phyloP scores from a whole-genome alignment of 2,329 filamentous ascomycete genomes.

The Lachnellula suecica region DNA sequence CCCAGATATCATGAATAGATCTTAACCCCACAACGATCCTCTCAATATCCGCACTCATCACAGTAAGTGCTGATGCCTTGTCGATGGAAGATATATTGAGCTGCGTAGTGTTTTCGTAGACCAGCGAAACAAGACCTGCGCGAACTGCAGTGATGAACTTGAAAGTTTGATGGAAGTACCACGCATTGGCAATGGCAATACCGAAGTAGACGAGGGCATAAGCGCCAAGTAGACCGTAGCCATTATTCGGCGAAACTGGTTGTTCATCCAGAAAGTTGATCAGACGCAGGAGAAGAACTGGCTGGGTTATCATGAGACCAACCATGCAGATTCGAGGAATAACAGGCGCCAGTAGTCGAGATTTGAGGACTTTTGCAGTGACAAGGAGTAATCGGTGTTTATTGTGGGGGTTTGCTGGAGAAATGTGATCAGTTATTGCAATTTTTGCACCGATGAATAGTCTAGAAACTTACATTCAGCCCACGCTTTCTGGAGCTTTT shows the following conservation, averaged over 20 bases:
- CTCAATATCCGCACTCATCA: slow-evolving; percentile 25
- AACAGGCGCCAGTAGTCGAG: not conserved
- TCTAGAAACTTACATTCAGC: too few relatives aligned
- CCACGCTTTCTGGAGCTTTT: too few relatives aligned
- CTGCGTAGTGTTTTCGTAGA: not conserved
- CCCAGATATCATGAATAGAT: slow-evolving; percentile 23
- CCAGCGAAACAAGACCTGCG: not conserved
- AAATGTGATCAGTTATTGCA: not conserved
- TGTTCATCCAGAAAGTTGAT: not conserved
- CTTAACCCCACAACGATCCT: not conserved
- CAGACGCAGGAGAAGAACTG: not conserved
- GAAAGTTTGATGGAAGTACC: not conserved
- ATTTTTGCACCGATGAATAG: too few relatives aligned
- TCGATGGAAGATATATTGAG: too few relatives aligned
- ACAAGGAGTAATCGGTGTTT: not conserved
- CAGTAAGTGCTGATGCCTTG: too few relatives aligned
- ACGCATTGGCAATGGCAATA: not conserved
- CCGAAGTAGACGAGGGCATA: not conserved
- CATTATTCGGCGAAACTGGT: not conserved
- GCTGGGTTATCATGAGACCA: not conserved
- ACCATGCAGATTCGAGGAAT: not conserved
- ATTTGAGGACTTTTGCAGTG: not conserved
- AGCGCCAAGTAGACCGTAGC: not conserved
- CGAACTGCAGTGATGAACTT: not conserved
- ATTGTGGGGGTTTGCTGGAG: too few relatives aligned